Conservation (phyloP, 495 filamentous ascomycete species). For the Podospora australis region DNA sequence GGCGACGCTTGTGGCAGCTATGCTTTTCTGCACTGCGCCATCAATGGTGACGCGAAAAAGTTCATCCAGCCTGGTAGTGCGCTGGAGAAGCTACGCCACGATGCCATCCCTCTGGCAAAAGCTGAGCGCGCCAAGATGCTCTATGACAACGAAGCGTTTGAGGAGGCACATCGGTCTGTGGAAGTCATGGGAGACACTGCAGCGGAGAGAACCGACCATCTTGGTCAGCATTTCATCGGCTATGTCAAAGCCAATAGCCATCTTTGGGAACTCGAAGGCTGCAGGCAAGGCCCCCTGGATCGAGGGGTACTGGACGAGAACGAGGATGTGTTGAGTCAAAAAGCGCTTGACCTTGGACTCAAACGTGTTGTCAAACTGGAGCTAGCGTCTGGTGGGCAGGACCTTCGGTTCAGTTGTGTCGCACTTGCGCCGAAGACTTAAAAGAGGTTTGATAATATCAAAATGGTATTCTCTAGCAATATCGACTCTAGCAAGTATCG, state of each 20-base stretch:
- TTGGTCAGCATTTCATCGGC: slow-evolving; percentile 66
- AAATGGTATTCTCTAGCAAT: no score
- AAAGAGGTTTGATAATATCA: background rate
- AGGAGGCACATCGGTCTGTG: slow-evolving; percentile 61
- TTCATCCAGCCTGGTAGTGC: slow-evolving; percentile 40
- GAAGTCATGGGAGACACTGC: slow-evolving; percentile 60
- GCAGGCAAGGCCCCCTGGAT: slow-evolving; percentile 63
- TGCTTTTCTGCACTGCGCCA: slow-evolving; percentile 69
- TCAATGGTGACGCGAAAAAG: slow-evolving; percentile 44
- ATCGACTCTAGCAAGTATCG: no score
- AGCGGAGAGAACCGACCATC: slow-evolving; percentile 38
- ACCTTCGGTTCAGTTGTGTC: slow-evolving; percentile 52
- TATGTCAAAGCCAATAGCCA: slow-evolving; percentile 67
- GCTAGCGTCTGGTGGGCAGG: slow-evolving; percentile 28
- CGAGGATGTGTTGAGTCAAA: slow-evolving; percentile 65
- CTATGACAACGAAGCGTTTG: slow-evolving; percentile 61
- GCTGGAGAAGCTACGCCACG: slow-evolving; percentile 34
- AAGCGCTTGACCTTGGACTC: slow-evolving; percentile 57
- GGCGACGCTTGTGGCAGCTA: slow-evolving; percentile 81
- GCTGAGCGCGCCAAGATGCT: slow-evolving; percentile 60
- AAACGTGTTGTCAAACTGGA: slow-evolving; percentile 49
- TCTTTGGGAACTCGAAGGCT: slow-evolving; percentile 76
- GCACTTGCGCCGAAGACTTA: slow-evolving; percentile 33
- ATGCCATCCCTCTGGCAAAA: slow-evolving; percentile 42
- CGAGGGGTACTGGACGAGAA: slow-evolving; percentile 54